Base-by-base conservation (phyloP, 768 basidiomycete genomes). In the Filobasidium floriforme region DNA sequence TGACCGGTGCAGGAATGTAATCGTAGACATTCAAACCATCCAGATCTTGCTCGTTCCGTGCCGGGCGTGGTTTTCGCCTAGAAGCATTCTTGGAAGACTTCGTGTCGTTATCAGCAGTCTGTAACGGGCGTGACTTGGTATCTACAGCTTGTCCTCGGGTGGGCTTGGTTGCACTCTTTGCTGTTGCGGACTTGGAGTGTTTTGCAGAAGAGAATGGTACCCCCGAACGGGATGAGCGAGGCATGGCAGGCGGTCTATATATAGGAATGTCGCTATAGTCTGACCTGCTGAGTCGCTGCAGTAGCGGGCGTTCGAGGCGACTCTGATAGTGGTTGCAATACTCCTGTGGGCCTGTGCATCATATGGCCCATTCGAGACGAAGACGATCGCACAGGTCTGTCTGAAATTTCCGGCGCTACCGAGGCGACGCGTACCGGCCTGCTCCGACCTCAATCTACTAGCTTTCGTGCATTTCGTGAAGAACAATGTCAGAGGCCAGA, bases 11-110 rank as follows among this genome's bases (percentile, higher is more conserved):
- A 37, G 40, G 43, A 22, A 59, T 37, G 40, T 46, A 65, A 28
- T 65, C 64, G 40, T 65, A 65, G 19, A 65, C 64, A 44, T 65
- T 65, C 32, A 65, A 41, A n/a, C 64, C 64, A 18, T 65, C 26
- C 59, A 65, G 54, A 57, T 22, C 54, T 32, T 57, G 54, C 26
- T 57, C 54, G 29, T 57, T 28, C 22, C 6, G 46, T 49, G 46
- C 46, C 5, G 14, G 46, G 46, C 46, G 46, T 49, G 4, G 3
- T 18, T 4, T 14, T 49, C 5, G 15, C 15, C 46, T 22, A 6
- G 46, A 4, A 15, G 18, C 46, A 49, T 22, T 14, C 3, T 12
- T 4, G 12, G 46, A 15, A 14, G 46, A 3, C 4, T 37, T 37
- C 9, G 2, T 2, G 46, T 49, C 46, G 14, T 18, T 12, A 22